phyloP scores from a whole-genome alignment of 2,329 filamentous ascomycete genomes.

The Aspergillus fumigatus region DNA sequence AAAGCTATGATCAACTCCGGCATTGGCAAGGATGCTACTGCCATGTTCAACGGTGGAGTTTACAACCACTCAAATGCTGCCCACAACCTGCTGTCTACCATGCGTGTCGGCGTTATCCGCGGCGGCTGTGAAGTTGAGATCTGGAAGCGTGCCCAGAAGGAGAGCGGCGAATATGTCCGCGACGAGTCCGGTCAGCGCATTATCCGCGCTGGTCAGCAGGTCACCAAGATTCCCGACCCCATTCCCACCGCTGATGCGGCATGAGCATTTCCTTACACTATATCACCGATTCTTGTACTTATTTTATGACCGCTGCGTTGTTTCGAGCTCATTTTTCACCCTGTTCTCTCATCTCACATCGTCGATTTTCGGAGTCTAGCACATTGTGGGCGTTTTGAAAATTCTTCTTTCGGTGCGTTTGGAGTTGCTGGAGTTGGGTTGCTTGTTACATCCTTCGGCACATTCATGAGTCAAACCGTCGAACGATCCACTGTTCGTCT shows the following conservation, averaged over 20 bases:
- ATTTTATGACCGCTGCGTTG: slow-evolving; percentile 1
- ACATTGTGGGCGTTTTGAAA: slow-evolving; percentile 19
- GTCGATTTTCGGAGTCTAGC: slow-evolving; percentile 17
- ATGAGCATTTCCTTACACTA: slow-evolving; percentile 18
- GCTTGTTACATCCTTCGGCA: neutral
- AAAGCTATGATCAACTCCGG: slow-evolving; percentile 79
- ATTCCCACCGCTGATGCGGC: slow-evolving; percentile 80
- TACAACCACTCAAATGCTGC: slow-evolving; percentile 88
- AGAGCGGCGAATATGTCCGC: slow-evolving; percentile 72
- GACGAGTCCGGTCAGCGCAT: slow-evolving; percentile 78
- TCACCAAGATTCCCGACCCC: slow-evolving; percentile 76
- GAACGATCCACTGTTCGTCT: neutral
- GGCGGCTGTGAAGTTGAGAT: slow-evolving; percentile 88
- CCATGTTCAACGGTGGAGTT: slow-evolving; percentile 87
- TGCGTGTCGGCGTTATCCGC: slow-evolving; percentile 81
- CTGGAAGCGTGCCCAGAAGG: slow-evolving; percentile 81
- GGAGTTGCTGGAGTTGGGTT: slow-evolving; percentile 13
- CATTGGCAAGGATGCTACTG: slow-evolving; percentile 81
- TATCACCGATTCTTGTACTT: slow-evolving; percentile 5
- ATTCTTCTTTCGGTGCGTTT: slow-evolving; percentile 7
- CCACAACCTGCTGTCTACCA: slow-evolving; percentile 82
- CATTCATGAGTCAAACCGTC: neutral
- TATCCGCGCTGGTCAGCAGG: slow-evolving; percentile 77
- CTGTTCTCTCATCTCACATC: slow-evolving; percentile 2
- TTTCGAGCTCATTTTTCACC: neutral